Conservation (phyloP, 352 stramenopile species). For the Phytophthora chlamydospora region DNA sequence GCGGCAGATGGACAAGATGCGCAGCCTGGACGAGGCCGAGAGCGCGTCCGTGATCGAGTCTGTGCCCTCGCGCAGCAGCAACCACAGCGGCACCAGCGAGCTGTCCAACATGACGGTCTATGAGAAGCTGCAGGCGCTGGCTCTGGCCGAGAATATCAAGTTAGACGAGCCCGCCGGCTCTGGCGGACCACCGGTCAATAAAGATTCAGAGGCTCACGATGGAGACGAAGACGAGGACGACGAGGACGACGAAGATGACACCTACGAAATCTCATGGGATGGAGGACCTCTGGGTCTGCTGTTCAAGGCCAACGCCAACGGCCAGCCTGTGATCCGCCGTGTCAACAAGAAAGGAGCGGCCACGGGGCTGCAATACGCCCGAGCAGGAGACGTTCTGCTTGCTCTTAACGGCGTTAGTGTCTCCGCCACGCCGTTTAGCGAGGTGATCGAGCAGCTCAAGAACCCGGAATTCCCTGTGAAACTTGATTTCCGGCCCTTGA, state of each 20-base stretch:
- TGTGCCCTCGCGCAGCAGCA: constrained; percentile 30
- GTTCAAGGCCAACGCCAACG: constrained; percentile 66
- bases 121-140: constrained; percentile 64
- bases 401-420: constrained; percentile 70
- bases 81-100: constrained; percentile 30
- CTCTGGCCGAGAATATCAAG: constrained; percentile 51
- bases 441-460: constrained; percentile 73
- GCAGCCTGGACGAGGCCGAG: constrained; percentile 37
- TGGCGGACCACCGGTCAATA: neutral
- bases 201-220: constrained; percentile 29
- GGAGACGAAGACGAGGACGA: constrained; percentile 59
- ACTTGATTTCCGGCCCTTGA: constrained; percentile 72
- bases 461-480: constrained; percentile 65
- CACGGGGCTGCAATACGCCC: constrained; percentile 62
- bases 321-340: constrained; percentile 67
- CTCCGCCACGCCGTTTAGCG: constrained; percentile 53
- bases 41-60: constrained; percentile 29
- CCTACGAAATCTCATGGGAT: constrained; percentile 76
- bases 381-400: constrained; percentile 77
- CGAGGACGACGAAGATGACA: constrained; percentile 69
- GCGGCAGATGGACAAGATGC: constrained; percentile 59
- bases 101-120: constrained; percentile 44
- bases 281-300: constrained; percentile 71
- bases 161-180: constrained; percentile 30
- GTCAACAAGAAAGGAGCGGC: constrained; percentile 78